Percentiles rank a stretch among this genome's conserved stretches.
Conservation (phyloP, 2,329 filamentous ascomycete genomes). For the Pyrenochaeta sp. region DNA sequence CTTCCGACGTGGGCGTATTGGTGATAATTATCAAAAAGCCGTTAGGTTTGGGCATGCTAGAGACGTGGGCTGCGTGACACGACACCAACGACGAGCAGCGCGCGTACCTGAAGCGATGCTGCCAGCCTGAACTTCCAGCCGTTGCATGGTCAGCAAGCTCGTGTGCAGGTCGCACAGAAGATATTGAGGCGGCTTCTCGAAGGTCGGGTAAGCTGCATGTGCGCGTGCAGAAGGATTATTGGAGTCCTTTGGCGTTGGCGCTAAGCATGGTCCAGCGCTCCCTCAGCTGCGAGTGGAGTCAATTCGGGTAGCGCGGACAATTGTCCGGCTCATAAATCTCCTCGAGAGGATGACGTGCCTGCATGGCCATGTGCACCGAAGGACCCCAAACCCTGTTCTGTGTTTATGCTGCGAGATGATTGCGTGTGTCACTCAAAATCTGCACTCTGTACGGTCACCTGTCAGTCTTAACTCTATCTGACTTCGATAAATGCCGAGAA, state of each 20-base stretch:
- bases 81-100: slow-evolving; percentile 7
- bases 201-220: slow-evolving; percentile 29
- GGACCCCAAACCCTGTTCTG: slow-evolving; percentile 22
- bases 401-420: slow-evolving; percentile 13
- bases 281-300: slow-evolving; percentile 18
- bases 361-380: slow-evolving; percentile 28
- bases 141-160: slow-evolving; percentile 15
- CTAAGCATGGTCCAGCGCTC: slow-evolving; percentile 24
- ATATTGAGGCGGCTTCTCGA: slow-evolving; percentile 42
- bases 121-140: slow-evolving; percentile 1
- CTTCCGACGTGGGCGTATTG: slow-evolving; percentile 12
- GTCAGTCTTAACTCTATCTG: slow-evolving; percentile 36
- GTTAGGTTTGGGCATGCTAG: slow-evolving; percentile 25
- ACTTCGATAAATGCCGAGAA: slow-evolving; percentile 23
- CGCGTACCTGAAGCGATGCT: slow-evolving; percentile 2
- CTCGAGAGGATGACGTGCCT: slow-evolving; percentile 40
- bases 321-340: slow-evolving; percentile 37
- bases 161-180: slow-evolving; percentile 25
- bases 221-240: slow-evolving; percentile 25
- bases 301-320: slow-evolving; percentile 27
- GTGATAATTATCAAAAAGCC: slow-evolving; percentile 36
- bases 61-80: slow-evolving; percentile 15
- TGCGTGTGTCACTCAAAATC: slow-evolving; percentile 24
- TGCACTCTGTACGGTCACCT: slow-evolving; percentile 19
- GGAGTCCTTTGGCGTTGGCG: slow-evolving; percentile 28